These are phyloP conservation scores for Populus hybrid DNA, from an alignment of 441 rosid genomes.

Conservation along the genomic window DNA sequence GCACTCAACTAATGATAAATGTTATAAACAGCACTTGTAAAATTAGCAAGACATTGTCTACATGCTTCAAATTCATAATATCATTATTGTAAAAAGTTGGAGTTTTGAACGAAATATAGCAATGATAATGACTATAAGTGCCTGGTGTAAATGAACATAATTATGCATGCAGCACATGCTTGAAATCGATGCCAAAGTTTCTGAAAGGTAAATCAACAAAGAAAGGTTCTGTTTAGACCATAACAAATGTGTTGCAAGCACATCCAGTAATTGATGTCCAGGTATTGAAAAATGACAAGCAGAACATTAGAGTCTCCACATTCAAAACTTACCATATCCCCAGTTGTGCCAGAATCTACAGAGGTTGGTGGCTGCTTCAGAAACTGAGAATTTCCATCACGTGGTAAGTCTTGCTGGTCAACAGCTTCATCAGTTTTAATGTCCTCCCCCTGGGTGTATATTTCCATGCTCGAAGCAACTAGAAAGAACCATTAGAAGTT, in stretches of 20 bases:
- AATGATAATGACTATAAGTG: not conserved
- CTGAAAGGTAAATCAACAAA: not conserved
- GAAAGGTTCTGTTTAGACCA: not conserved
- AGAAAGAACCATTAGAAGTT: constrained; percentile 15
- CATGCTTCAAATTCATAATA: not conserved
- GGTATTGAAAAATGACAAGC: not conserved
- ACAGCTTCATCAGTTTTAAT: constrained; percentile 26
- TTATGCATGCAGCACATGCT: not conserved
- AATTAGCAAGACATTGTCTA: too few relatives aligned
- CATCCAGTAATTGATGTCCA: constrained; percentile 2
- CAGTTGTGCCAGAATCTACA: constrained; percentile 33
- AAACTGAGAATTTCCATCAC: constrained; percentile 29
- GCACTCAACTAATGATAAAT: not conserved
- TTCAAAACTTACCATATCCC: constrained; percentile 33
- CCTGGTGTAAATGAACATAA: not conserved
- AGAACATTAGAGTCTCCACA: constrained; percentile 6
- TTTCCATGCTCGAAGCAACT: constrained; percentile 31
- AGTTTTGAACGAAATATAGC: not conserved
- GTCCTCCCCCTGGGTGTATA: constrained; percentile 14
- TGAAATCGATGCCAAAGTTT: constrained; percentile 9
- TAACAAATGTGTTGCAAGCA: not conserved
- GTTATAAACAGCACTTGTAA: not conserved
- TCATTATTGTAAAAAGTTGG: too few relatives aligned
- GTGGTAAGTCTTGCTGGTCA: constrained; percentile 23
- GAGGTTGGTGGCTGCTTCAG: constrained; percentile 31